Percentiles rank a stretch among this genome's conserved stretches.
Evolutionary conservation across 2,329 filamentous ascomycete species (phyloP).

Genomic region (Arthroderma sp.): DNA sequence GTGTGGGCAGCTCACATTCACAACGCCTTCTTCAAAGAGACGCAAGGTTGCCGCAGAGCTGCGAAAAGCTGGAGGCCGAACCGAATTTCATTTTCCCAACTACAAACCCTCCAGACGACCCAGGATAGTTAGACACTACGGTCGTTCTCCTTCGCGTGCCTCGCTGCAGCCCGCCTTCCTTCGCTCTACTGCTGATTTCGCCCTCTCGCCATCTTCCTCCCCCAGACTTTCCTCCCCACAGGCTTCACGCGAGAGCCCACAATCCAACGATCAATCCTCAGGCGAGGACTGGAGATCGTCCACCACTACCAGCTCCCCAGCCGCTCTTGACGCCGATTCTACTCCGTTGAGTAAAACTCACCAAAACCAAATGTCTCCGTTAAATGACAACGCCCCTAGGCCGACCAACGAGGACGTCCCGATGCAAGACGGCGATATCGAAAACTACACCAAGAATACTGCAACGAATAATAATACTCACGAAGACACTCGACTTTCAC

Average conservation of each 20-base stretch:
- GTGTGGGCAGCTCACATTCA: slow-evolving; percentile 35
- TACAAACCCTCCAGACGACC: slow-evolving; percentile 7
- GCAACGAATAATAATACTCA: slow-evolving; percentile 6
- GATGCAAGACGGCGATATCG: slow-evolving; percentile 19
- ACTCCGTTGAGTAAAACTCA: not conserved
- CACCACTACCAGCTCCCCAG: slow-evolving; percentile 31
- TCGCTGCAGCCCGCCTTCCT: slow-evolving; percentile 8
- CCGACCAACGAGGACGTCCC: slow-evolving; percentile 16
- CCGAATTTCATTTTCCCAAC: slow-evolving; percentile 14
- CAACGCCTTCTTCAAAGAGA: slow-evolving; percentile 38
- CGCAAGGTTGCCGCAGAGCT: slow-evolving; percentile 33
- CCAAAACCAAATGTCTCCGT: slow-evolving; percentile 26
- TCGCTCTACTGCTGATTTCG: slow-evolving; percentile 1
- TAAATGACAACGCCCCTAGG: slow-evolving; percentile 18
- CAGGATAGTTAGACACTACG: slow-evolving; percentile 7
- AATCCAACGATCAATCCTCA: slow-evolving; percentile 1
- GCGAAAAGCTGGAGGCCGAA: slow-evolving; percentile 24
- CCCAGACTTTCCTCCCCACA: slow-evolving; percentile 20
- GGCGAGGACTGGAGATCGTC: slow-evolving; percentile 2
- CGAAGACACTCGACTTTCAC: slow-evolving; percentile 18
- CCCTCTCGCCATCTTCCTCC: slow-evolving; percentile 18
- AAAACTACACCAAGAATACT: not conserved
- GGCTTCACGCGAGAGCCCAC: slow-evolving; percentile 11
- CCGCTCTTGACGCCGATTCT: not conserved
- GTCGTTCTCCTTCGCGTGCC: slow-evolving; percentile 19